These are phyloP conservation scores for Letharia columbiana DNA, from an alignment of 495 filamentous ascomycete genomes.

Conservation along the genomic window DNA sequence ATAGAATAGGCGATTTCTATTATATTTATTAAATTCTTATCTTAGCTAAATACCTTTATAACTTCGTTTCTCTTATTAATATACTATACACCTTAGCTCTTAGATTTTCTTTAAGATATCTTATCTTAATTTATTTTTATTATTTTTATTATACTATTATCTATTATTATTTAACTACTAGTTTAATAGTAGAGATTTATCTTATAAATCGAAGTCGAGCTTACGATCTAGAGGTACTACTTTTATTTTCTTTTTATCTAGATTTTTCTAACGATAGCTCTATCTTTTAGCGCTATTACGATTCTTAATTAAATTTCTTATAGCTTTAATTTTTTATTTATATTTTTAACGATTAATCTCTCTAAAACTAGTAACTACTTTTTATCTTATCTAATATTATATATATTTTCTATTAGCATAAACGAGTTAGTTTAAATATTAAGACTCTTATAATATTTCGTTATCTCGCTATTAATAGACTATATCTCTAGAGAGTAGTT, in stretches of 20 bases:
- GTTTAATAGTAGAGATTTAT: constrained; percentile 4
- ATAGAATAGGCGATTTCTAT: constrained; percentile 2
- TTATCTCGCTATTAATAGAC: constrained; percentile 52
- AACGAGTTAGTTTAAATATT: constrained; percentile 59
- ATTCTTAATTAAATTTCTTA: constrained; percentile 27
- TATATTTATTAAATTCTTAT: constrained; percentile 9
- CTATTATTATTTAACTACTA: neutral
- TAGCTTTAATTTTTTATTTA: constrained; percentile 27
- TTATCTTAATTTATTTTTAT: constrained; percentile 10
- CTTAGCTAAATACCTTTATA: neutral
- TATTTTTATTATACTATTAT: neutral
- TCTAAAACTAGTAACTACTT: constrained; percentile 75
- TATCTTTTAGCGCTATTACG: constrained; percentile 43
- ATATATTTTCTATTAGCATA: constrained; percentile 59
- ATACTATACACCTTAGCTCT: neutral
- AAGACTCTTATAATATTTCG: constrained; percentile 53
- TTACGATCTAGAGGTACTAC: constrained; percentile 59
- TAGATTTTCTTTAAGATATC: constrained; percentile 5
- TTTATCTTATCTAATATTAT: constrained; percentile 73
- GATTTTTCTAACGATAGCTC: constrained; percentile 67
- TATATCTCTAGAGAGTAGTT: constrained; percentile 64
- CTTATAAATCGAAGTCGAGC: neutral
- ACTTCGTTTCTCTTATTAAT: neutral
- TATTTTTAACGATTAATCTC: constrained; percentile 54
- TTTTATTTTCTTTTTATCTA: constrained; percentile 73